Evolutionary conservation across 2,329 filamentous ascomycete genomes (phyloP), one percentile per base, ranked within the genome.

Genomic region (Pseudocercospora fuligena): DNA sequence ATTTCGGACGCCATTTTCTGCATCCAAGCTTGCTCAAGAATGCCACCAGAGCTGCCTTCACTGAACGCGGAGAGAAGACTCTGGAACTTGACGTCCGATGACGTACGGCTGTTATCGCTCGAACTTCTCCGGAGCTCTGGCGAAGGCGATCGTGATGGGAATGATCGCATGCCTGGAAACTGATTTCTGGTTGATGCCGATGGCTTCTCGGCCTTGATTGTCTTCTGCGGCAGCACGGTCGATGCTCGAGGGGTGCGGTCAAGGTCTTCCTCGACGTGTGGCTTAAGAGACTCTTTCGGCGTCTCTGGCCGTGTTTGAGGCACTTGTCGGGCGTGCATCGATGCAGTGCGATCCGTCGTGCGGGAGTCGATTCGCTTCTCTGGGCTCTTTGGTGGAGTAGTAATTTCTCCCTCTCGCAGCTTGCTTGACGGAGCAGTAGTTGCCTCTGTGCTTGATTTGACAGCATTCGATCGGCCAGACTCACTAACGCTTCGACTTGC

Each of bases 1-100:
- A 98, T 94, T 79, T 98, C 95, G 70, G 90, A 90, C 5, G 94
- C 94, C 88, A 99, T 95, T 82, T 97, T 95, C 82, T 90, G 89
- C 80, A 95, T 91, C 91, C 92, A 95, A 2, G 92, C 92, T 78
- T 93, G 90, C 77, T 93, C 91, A 27, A 92, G 82, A 58, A 93
- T 92, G 19, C 83, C 83, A 14, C 83, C 81, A 16, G 75, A 75
- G 43, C 70, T 72, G 47, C 73, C 70, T 49, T 73, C 72, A 43
- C 64, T 67, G 31, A 72, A 70, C 1, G 67, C 66, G 21, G 70
- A 59, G 9, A 72, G 60, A 16, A 76, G 67, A 49, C 69, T 72
- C 5, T 70, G 70, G 23, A 76, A 53, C 43, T 65, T 69, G 60
- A 64, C 59, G 7, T 66, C 64, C 8, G 64, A 66, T n/a, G 64